Evolutionary conservation across 495 filamentous ascomycete genomes (phyloP).

Genomic region (Cryomyces antarcticus): DNA sequence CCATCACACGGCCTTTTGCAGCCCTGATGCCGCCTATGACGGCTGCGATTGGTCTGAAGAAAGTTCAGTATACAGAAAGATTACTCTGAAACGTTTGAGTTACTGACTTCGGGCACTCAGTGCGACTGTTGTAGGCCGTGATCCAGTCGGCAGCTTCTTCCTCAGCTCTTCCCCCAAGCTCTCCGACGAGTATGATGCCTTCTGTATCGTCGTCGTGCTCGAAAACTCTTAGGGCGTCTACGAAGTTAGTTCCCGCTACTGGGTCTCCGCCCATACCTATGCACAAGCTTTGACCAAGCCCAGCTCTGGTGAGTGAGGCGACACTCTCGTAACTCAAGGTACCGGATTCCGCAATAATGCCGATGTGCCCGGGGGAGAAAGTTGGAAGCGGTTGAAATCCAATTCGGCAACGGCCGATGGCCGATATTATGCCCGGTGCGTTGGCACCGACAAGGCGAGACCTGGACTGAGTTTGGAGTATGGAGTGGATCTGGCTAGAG

Average conservation of each 20-base stretch:
- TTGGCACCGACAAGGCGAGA: constrained; percentile 73
- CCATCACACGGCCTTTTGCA: constrained; percentile 54
- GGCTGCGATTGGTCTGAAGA: constrained; percentile 52
- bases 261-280: constrained; percentile 82
- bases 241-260: constrained; percentile 61
- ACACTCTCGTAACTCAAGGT: constrained; percentile 81
- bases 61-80: not conserved
- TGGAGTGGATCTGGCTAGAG: constrained; percentile 42
- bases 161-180: constrained; percentile 69
- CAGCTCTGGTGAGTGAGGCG: constrained; percentile 60
- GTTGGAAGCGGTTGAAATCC: constrained; percentile 70
- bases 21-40: constrained; percentile 53
- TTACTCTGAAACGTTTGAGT: too few relatives aligned
- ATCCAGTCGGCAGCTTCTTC: constrained; percentile 71
- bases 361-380: constrained; percentile 53
- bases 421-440: constrained; percentile 73
- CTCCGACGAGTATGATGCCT: constrained; percentile 67
- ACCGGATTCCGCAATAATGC: constrained; percentile 73
- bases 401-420: constrained; percentile 61
- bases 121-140: constrained; percentile 38
- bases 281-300: constrained; percentile 67
- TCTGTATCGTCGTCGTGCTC: constrained; percentile 56
- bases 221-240: constrained; percentile 55
- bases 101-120: constrained; percentile 45
- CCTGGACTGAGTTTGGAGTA: constrained; percentile 60